A percentile compares a stretch with the other conserved stretches of the same genome.
phyloP scores from a whole-genome alignment of 805 yeast species.

The Pichia phayaonensis region DNA sequence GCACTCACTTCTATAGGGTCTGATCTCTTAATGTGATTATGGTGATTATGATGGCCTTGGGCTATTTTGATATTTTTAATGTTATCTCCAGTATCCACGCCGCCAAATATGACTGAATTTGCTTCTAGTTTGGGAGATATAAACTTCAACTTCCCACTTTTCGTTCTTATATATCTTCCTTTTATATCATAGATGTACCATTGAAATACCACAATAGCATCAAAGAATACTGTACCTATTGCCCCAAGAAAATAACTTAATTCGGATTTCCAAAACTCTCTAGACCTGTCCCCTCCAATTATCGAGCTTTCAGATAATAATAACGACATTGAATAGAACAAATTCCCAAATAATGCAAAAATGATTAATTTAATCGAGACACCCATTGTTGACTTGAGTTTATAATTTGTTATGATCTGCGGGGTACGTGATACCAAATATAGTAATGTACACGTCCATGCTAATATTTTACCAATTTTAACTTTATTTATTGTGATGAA shows the following conservation, averaged over 20 bases:
- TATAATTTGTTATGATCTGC: conserved; percentile 40
- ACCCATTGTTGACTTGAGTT: conserved; percentile 42
- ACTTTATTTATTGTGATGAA: conserved; percentile 12
- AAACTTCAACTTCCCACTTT: conserved; percentile 1
- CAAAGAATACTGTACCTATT: conserved; percentile 45
- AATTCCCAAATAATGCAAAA: conserved; percentile 43
- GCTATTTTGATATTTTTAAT: no score
- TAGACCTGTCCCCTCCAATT: conserved; percentile 25
- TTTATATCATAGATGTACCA: conserved; percentile 28
- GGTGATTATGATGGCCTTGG: not conserved
- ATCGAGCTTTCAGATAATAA: conserved; percentile 36
- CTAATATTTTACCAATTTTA: conserved; percentile 28
- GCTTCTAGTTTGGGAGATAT: not conserved
- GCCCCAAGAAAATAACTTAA: conserved; percentile 42
- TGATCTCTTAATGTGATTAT: not conserved
- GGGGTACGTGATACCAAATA: conserved; percentile 46
- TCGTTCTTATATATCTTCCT: not conserved
- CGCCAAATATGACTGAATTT: not conserved
- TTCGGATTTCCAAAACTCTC: conserved; percentile 34
- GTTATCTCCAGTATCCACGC: not conserved
- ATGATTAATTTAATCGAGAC: conserved; percentile 41
- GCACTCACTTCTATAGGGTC: conserved; percentile 10
- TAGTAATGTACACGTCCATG: conserved; percentile 45
- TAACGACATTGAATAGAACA: conserved; percentile 42
- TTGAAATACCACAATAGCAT: conserved; percentile 37